A percentile compares a stretch with the other conserved stretches of the same genome.
Evolutionary conservation across 306 rosid species (phyloP).

Genomic region (Lupinus albus): DNA sequence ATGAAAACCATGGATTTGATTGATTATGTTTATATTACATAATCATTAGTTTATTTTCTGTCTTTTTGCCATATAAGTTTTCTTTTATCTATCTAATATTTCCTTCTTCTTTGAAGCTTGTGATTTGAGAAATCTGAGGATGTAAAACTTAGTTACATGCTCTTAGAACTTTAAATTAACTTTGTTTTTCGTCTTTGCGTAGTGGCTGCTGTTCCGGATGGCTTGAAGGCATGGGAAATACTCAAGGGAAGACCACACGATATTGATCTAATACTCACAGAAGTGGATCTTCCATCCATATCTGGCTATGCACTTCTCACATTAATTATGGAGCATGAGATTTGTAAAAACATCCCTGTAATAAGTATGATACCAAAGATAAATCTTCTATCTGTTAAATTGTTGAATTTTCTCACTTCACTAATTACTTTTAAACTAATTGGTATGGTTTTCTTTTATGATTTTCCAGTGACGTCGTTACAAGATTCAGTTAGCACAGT

Average conservation of each 20-base stretch:
- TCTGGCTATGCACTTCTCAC: constrained; percentile 94
- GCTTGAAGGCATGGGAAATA: constrained; percentile 94
- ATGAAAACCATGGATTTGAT: too few species aligned
- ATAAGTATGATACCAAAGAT: constrained; percentile 64
- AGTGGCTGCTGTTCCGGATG: constrained; percentile 96
- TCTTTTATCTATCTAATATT: not conserved
- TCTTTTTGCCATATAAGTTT: not conserved
- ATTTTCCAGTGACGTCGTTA: constrained; percentile 87
- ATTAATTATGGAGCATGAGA: constrained; percentile 81
- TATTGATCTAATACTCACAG: constrained; percentile 85
- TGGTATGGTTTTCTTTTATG: constrained; percentile 23
- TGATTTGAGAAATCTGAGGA: not conserved
- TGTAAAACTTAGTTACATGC: not conserved
- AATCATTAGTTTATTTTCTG: not conserved
- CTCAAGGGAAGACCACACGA: constrained; percentile 71
- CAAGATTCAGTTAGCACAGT: constrained; percentile 85
- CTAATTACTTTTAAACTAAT: constrained; percentile 1
- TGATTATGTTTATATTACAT: too few species aligned
- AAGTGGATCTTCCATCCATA: constrained; percentile 89
- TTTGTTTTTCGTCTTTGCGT: constrained; percentile 45
- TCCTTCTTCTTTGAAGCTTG: constrained; percentile 27
- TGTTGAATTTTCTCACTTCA: not conserved
- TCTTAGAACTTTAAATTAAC: constrained; percentile 30
- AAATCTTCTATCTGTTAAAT: constrained; percentile 22
- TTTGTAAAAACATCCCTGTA: constrained; percentile 91